phyloP scores from a whole-genome alignment of 2,329 filamentous ascomycete species.

The Colletotrichum cuscutae region DNA sequence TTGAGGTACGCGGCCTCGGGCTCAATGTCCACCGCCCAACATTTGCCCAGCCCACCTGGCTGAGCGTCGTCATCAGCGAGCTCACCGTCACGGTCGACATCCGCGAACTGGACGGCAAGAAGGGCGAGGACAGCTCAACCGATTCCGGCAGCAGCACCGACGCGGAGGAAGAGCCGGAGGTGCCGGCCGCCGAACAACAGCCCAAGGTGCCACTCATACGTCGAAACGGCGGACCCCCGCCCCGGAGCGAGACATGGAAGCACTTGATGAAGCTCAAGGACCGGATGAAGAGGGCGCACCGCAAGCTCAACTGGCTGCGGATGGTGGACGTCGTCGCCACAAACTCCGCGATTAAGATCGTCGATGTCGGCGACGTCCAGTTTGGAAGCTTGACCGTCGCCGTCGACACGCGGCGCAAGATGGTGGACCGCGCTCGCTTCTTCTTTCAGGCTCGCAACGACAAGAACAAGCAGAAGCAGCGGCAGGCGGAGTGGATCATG shows the following conservation, averaged over 20 bases:
- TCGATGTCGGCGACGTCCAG: slow-evolving; percentile 86
- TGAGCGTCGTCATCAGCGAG: slow-evolving; percentile 89
- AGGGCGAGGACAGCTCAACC: slow-evolving; percentile 45
- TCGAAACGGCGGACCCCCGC: slow-evolving; percentile 43
- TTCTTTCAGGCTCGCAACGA: slow-evolving; percentile 82
- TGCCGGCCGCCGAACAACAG: slow-evolving; percentile 13
- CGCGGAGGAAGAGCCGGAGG: slow-evolving; percentile 26
- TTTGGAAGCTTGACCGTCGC: slow-evolving; percentile 86
- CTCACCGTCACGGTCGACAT: slow-evolving; percentile 86
- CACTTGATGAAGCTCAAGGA: slow-evolving; percentile 83
- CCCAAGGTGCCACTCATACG: slow-evolving; percentile 37
- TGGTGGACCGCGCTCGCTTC: slow-evolving; percentile 88
- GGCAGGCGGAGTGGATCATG: slow-evolving; percentile 94
- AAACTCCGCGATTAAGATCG: slow-evolving; percentile 79
- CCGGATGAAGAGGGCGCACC: slow-evolving; percentile 84
- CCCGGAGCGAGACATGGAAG: slow-evolving; percentile 82
- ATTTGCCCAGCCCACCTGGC: slow-evolving; percentile 96
- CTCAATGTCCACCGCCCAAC: slow-evolving; percentile 92
- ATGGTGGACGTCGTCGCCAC: slow-evolving; percentile 90
- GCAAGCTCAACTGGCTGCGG: slow-evolving; percentile 87
- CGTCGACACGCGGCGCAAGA: slow-evolving; percentile 91
- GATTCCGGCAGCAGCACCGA: slow-evolving; percentile 42
- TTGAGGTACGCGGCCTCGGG: slow-evolving; percentile 90
- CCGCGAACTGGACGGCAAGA: slow-evolving; percentile 68
- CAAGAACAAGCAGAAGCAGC: slow-evolving; percentile 62